Conservation (phyloP, 202 grass and related monocot species). For the Setaria italica region DNA sequence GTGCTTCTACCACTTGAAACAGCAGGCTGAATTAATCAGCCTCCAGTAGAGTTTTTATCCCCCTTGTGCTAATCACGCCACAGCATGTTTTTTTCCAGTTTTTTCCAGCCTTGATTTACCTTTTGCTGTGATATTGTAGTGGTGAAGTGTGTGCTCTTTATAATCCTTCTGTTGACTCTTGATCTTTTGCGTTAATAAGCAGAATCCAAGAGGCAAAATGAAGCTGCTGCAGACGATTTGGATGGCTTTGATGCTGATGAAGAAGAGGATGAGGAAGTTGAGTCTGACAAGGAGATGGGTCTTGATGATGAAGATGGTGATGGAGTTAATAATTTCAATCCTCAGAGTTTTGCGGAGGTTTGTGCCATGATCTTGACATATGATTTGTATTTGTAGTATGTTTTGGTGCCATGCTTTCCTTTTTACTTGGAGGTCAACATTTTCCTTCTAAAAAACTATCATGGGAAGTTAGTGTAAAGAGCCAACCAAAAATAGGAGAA, state of each 20-base stretch:
- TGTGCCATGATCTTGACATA: constrained; percentile 35
- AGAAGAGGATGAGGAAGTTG: constrained; percentile 71
- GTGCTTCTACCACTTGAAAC: background rate
- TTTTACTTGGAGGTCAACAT: constrained; percentile 10
- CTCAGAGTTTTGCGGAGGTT: constrained; percentile 85
- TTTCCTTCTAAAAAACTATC: background rate
- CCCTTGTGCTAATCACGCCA: background rate
- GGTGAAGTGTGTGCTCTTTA: background rate
- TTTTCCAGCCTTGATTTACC: background rate
- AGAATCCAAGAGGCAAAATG: constrained; percentile 72
- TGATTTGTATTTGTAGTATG: background rate
- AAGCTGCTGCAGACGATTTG: constrained; percentile 67
- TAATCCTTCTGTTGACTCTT: background rate
- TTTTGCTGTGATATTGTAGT: background rate
- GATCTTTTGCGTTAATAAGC: background rate
- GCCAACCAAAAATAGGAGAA: background rate
- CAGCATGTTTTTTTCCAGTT: background rate
- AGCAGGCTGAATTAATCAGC: background rate
- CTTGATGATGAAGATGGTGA: constrained; percentile 78
- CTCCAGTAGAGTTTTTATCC: background rate
- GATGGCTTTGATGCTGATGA: constrained; percentile 77
- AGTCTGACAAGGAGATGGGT: constrained; percentile 84
- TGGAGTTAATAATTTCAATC: constrained; percentile 66
- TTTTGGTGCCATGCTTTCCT: background rate
- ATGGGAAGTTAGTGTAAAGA: constrained; percentile 5